Evolutionary conservation across 2,329 filamentous ascomycete species (phyloP).

Genomic region (Phaeosphaeria sp.): DNA sequence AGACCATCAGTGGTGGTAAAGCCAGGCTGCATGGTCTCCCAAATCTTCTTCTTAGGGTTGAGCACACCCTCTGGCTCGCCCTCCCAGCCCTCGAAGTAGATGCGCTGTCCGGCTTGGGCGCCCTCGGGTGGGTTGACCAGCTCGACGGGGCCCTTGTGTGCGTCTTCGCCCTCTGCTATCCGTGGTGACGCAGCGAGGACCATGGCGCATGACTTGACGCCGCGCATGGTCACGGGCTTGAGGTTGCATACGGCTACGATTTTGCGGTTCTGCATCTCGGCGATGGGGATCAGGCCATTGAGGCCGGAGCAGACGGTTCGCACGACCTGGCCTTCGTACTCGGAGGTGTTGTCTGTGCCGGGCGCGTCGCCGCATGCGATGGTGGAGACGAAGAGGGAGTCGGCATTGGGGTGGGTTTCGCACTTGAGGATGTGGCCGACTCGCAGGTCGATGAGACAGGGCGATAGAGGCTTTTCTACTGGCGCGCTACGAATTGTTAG

Average conservation of each 20-base stretch:
- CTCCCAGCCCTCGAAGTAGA: conserved; percentile 94
- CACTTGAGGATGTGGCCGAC: conserved; percentile 98
- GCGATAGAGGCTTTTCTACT: conserved; percentile 77
- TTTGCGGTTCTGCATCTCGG: conserved; percentile 96
- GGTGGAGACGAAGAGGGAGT: conserved; percentile 93
- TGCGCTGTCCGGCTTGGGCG: conserved; percentile 81
- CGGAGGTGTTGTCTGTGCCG: conserved; percentile 85
- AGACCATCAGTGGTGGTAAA: conserved; percentile 86
- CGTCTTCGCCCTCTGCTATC: conserved; percentile 79
- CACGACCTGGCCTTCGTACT: conserved; percentile 89
- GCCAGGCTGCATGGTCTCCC: conserved; percentile 95
- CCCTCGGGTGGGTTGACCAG: conserved; percentile 83
- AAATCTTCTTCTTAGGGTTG: conserved; percentile 99
- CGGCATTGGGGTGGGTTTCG: conserved; percentile 93
- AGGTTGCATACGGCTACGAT: conserved; percentile 96
- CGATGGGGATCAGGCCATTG: conserved; percentile 89
- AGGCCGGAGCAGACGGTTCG: conserved; percentile 97
- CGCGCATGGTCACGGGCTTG: conserved; percentile 99
- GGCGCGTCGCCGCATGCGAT: conserved; percentile 91
- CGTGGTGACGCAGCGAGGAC: conserved; percentile 92
- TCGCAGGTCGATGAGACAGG: conserved; percentile 88
- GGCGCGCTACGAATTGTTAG: conserved; percentile 54
- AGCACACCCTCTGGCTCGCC: conserved; percentile 91
- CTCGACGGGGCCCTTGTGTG: conserved; percentile 90
- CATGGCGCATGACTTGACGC: conserved; percentile 83